Percentiles rank a stretch among this genome's conserved stretches.
phyloP scores from a whole-genome alignment of 768 basidiomycete species.

The Cyathus striatus region DNA sequence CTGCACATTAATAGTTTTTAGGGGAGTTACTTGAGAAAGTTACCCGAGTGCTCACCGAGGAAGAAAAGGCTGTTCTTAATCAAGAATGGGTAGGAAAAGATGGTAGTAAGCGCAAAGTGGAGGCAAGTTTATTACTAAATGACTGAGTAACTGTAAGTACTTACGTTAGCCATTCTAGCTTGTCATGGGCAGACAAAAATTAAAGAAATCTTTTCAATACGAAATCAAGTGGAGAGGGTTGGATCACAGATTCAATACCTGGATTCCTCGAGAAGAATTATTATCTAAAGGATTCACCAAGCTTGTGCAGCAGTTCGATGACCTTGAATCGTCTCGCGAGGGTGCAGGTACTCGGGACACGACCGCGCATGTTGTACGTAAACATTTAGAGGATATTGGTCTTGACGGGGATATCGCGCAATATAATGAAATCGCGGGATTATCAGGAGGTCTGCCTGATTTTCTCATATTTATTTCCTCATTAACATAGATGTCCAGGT shows the following conservation, averaged over 20 bases:
- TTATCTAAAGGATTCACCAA: conserved; percentile 85
- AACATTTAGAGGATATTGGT: conserved; percentile 93
- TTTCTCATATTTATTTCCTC: not conserved
- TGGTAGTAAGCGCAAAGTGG: conserved; percentile 86
- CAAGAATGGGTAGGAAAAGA: conserved; percentile 89
- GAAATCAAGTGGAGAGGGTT: conserved; percentile 85
- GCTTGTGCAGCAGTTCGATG: conserved; percentile 91
- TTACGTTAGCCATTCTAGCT: conserved; percentile 34
- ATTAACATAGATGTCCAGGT: conserved; percentile 32
- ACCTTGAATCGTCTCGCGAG: conserved; percentile 92
- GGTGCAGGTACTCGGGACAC: conserved; percentile 93
- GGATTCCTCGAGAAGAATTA: conserved; percentile 86
- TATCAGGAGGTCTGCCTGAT: conserved; percentile 73
- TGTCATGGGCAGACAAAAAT: conserved; percentile 92
- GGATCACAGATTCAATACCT: conserved; percentile 85
- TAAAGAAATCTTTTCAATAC: conserved; percentile 94
- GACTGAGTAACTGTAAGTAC: too few relatives aligned
- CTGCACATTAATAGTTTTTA: conserved; percentile 18
- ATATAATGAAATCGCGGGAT: conserved; percentile 93
- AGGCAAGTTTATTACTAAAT: conserved; percentile 48
- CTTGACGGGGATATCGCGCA: conserved; percentile 97
- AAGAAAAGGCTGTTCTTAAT: conserved; percentile 75
- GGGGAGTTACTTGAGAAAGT: conserved; percentile 89
- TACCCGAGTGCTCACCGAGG: conserved; percentile 84
- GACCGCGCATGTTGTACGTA: conserved; percentile 71